Base-by-base conservation (phyloP, 2,329 filamentous ascomycete species). In the Aspergillus transmontanensis region DNA sequence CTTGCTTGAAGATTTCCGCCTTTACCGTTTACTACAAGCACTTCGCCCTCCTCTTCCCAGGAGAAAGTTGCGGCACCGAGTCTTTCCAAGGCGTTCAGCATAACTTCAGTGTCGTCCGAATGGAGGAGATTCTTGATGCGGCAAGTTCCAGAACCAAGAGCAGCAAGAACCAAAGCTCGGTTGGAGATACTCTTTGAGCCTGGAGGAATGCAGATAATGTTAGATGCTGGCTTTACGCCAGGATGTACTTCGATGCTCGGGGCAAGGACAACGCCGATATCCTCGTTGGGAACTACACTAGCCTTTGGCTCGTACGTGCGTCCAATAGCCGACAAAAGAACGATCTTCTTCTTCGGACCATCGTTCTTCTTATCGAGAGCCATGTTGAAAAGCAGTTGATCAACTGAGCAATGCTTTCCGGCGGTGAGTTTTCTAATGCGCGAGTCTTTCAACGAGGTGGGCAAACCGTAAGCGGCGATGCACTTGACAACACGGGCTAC, bases 181-280 rank as follows among this genome's bases (percentile, higher is more conserved):
- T 99, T 99, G 0, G 95, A 99, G 63, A 99, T 93, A 78, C 94
- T 97, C 83, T 99, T 99, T 23, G 95, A 98, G 53, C 95, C 95
- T 1, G 95, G 95, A 26, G 95, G 95, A 4, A 88, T 91, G 70
- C 97, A 94, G 41, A 89, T 89, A 43, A 94, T 88, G 34, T 88
- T 84, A 12, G 92, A 83, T 26, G 82, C 81, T 39, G 83, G 78
- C 2, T 90, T 86, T 2, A 96, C 85, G 6, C 91, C 90, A 0
- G 93, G 91, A 5, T 83, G 84, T 9, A 98, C 88, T 53, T 87
- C 84, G 57, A 94, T 86, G 51, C 91, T 90, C 2, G 93, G 88
- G 6, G 93, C 95, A 6, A 99, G 85, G 7, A 96, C 87, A 56
- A 96, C 85, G 68, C 90, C 87, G 72, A 99, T 96, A 62, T 92